Conservation (phyloP, 176 grass and related monocot genomes). For the Triticum urartu region DNA sequence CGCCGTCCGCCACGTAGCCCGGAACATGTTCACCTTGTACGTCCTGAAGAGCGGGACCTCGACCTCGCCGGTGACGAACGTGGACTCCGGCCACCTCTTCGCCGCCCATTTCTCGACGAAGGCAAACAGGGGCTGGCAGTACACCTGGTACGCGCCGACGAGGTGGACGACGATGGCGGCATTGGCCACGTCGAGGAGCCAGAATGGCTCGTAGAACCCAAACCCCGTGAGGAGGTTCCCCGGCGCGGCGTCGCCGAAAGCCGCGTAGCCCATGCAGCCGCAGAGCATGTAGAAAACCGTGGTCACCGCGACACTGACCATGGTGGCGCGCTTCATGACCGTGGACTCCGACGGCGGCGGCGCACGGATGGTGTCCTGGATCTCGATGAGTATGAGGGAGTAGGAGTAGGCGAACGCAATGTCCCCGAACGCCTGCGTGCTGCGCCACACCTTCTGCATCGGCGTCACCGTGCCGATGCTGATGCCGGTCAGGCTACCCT, state of each 20-base stretch:
- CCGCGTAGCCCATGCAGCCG: conserved; percentile 51
- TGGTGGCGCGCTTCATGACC: conserved; percentile 53
- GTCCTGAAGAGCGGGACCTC: conserved; percentile 32
- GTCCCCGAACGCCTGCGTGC: conserved; percentile 74
- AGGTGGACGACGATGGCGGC: conserved; percentile 57
- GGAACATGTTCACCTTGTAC: conserved; percentile 55
- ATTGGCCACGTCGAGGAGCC: conserved; percentile 64
- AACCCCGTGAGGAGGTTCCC: conserved; percentile 60
- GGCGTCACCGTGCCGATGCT: conserved; percentile 61
- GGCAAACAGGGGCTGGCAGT: conserved; percentile 87
- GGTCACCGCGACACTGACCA: conserved; percentile 36
- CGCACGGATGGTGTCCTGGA: conserved; percentile 56
- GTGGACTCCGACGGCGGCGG: conserved; percentile 44
- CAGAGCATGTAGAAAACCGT: conserved; percentile 63
- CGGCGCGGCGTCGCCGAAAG: conserved; percentile 46
- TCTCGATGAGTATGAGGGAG: conserved; percentile 75
- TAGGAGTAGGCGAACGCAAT: conserved; percentile 90
- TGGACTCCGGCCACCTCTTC: conserved; percentile 47
- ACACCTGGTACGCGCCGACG: conserved; percentile 63
- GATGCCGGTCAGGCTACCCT: conserved; percentile 86
- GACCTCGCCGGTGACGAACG: conserved; percentile 45
- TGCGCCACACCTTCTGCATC: conserved; percentile 71
- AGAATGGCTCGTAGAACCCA: conserved; percentile 68
- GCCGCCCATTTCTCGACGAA: conserved; percentile 77
- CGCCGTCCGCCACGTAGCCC: conserved; percentile 61